A percentile compares a stretch with the other conserved stretches of the same genome.
phyloP scores from a whole-genome alignment of 148 eudicot species.

The Rhododendron mucronatum region DNA sequence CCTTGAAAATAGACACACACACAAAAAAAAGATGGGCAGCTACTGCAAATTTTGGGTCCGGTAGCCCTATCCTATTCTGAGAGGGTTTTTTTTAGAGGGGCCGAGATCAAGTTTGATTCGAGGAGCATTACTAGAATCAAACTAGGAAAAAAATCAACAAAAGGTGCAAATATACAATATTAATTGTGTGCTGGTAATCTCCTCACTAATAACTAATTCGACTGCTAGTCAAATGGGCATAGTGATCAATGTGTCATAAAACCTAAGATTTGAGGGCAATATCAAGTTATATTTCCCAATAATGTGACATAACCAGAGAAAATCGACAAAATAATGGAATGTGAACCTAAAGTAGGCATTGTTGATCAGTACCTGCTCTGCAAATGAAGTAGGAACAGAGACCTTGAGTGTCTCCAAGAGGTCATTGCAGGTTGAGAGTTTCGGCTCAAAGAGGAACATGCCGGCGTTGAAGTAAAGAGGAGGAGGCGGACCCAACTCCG shows the following conservation, averaged over 20 bases:
- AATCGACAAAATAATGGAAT: too few species aligned
- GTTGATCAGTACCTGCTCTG: slow-evolving; percentile 5
- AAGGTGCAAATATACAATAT: too few species aligned
- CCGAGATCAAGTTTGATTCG: not conserved
- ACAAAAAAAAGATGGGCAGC: too few species aligned
- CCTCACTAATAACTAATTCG: too few species aligned
- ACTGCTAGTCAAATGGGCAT: too few species aligned
- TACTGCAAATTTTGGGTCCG: too few species aligned
- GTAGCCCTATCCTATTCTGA: too few species aligned
- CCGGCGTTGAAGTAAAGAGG: slow-evolving; percentile 16
- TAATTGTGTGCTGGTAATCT: too few species aligned
- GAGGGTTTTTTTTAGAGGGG: not conserved
- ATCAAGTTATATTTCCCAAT: too few species aligned
- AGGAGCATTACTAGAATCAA: not conserved
- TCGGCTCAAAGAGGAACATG: slow-evolving; percentile 11
- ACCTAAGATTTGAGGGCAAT: not conserved
- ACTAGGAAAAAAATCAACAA: not conserved
- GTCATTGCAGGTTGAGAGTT: slow-evolving; percentile 6
- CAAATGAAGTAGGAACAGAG: slow-evolving; percentile 9
- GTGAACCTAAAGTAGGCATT: too few species aligned
- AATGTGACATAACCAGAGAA: too few species aligned
- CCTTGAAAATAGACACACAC: too few species aligned
- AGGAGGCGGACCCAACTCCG: slow-evolving; percentile 8
- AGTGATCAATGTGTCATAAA: not conserved
- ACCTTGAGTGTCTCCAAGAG: slow-evolving; percentile 7